phyloP scores from a whole-genome alignment of 2,329 filamentous ascomycete genomes.

The Talaromyces amestolkiae region DNA sequence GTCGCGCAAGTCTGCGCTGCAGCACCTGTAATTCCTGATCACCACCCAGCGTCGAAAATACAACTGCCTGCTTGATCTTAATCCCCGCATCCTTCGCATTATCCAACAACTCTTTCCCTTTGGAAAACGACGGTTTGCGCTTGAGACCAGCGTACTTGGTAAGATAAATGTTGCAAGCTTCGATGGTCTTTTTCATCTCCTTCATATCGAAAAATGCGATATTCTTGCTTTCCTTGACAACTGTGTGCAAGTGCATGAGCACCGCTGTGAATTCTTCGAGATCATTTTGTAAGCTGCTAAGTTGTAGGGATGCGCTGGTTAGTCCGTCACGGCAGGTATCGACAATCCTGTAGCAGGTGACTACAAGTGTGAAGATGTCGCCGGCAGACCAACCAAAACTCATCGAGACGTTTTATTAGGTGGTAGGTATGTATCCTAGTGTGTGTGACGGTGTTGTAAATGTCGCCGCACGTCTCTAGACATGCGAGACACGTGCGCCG shows the following conservation, averaged over 20 bases:
- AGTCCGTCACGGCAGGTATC: constrained; percentile 20
- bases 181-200: constrained; percentile 19
- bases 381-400: constrained; percentile 22
- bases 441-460: not conserved
- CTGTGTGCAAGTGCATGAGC: constrained; percentile 15
- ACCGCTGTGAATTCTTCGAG: constrained; percentile 19
- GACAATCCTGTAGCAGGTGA: constrained; percentile 18
- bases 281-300: constrained; percentile 17
- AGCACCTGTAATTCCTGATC: constrained; percentile 18
- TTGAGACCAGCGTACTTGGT: constrained; percentile 16
- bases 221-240: constrained; percentile 15
- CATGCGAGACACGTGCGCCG: constrained; percentile 11
- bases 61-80: constrained; percentile 8
- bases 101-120: constrained; percentile 13
- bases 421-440: not conserved
- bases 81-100: constrained; percentile 1
- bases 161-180: constrained; percentile 17
- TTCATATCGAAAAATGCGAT: constrained; percentile 19
- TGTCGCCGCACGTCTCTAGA: constrained; percentile 1
- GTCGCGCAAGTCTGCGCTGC: constrained; percentile 19
- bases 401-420: constrained; percentile 14
- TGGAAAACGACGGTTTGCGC: constrained; percentile 8
- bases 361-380: constrained; percentile 21
- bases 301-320: constrained; percentile 15
- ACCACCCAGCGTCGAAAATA: constrained; percentile 11